A percentile compares a stretch with the other conserved stretches of the same genome.
Conservation (phyloP, 495 filamentous ascomycete species). For the Aspergillus sclerotioniger region DNA sequence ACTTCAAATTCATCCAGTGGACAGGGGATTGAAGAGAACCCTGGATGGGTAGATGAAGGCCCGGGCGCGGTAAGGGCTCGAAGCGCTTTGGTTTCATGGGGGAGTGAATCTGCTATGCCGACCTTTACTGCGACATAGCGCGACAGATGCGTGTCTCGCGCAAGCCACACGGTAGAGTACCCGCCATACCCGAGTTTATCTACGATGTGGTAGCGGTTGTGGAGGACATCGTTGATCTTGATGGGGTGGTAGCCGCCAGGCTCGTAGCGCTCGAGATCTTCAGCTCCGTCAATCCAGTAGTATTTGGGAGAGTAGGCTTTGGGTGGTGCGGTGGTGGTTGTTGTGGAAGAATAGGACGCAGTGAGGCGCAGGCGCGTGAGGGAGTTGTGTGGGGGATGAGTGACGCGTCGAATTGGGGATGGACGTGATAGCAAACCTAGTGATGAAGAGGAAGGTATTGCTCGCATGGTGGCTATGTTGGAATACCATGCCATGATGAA, state of each 20-base stretch:
- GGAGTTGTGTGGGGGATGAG: too few species aligned
- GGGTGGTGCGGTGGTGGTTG: neutral
- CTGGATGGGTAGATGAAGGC: constrained; percentile 12
- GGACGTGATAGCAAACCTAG: too few species aligned
- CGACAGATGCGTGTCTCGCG: constrained; percentile 35
- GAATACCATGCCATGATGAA: too few species aligned
- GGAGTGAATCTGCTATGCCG: constrained; percentile 20
- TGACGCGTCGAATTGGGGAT: too few species aligned
- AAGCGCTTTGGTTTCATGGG: constrained; percentile 24
- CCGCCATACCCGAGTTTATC: constrained; percentile 56
- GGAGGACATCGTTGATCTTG: constrained; percentile 38
- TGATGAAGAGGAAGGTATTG: too few species aligned
- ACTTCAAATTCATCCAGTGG: constrained; percentile 30
- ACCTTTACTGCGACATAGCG: constrained; percentile 37
- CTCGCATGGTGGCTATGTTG: too few species aligned
- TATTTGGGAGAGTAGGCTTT: constrained; percentile 21
- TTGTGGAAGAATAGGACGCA: neutral
- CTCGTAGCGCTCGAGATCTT: constrained; percentile 32
- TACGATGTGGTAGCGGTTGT: constrained; percentile 42
- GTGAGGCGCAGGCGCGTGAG: neutral
- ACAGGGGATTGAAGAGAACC: constrained; percentile 14
- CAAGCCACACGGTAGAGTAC: constrained; percentile 56
- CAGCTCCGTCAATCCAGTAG: constrained; percentile 33
- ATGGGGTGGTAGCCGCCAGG: constrained; percentile 48
- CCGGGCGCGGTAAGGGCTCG: constrained; percentile 19